These are phyloP conservation scores for Hypericum perforatum DNA, from an alignment of 345 rosid genomes.

Conservation along the genomic window DNA sequence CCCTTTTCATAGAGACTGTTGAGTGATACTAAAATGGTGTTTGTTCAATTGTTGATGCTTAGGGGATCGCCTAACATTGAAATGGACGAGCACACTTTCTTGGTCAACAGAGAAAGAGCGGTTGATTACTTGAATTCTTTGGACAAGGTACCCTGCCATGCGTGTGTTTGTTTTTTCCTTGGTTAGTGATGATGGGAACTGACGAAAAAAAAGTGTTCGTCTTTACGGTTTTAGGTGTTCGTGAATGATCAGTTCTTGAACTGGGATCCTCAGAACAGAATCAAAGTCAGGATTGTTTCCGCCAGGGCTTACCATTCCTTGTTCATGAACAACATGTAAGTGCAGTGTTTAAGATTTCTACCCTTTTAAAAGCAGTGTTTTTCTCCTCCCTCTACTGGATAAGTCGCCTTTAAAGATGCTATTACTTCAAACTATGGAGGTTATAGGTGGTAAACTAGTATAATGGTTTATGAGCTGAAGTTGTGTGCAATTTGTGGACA, in stretches of 20 bases:
- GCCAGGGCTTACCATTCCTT: conserved; percentile 97
- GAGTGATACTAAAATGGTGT: background rate
- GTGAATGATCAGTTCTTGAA: conserved; percentile 90
- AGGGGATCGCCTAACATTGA: conserved; percentile 99
- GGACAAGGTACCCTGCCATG: conserved; percentile 51
- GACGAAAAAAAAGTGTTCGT: too few species aligned
- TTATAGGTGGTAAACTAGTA: too few species aligned
- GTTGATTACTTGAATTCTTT: conserved; percentile 96
- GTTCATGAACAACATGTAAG: conserved; percentile 99
- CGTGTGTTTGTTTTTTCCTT: too few species aligned
- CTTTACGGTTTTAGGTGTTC: conserved; percentile 39
- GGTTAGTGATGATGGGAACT: too few species aligned
- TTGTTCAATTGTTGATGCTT: background rate
- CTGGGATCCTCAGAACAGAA: conserved; percentile 84
- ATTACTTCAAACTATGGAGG: too few species aligned
- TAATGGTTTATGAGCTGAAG: conserved; percentile 13
- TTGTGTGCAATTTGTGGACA: conserved; percentile 31
- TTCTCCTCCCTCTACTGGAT: too few species aligned
- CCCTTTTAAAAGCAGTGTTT: conserved; percentile 3
- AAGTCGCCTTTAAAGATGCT: too few species aligned
- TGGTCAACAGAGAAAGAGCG: conserved; percentile 97
- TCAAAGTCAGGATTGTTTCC: conserved; percentile 96
- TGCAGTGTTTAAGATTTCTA: conserved; percentile 8
- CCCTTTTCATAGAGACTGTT: background rate
- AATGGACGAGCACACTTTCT: conserved; percentile 92